These are phyloP conservation scores for Fimicolochytrium jonesii DNA, from an alignment of 192 early-diverging fungal species.

Conservation along the genomic window DNA sequence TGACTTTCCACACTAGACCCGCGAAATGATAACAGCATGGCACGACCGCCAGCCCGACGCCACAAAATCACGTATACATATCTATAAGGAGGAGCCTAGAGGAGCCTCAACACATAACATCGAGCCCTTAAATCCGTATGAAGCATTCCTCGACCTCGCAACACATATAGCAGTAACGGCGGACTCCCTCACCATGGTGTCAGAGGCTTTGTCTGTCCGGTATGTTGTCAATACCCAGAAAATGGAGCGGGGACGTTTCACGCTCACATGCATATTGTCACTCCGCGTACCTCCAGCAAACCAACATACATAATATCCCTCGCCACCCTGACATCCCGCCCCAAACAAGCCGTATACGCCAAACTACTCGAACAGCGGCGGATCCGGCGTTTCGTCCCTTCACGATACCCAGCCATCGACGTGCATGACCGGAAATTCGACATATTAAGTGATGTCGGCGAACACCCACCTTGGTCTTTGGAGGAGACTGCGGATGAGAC, in stretches of 20 bases:
- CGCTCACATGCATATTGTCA: neutral
- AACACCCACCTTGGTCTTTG: conserved; percentile 18
- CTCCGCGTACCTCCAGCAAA: neutral
- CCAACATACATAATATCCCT: conserved; percentile 19
- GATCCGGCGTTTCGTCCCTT: conserved; percentile 12
- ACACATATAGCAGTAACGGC: conserved; percentile 24
- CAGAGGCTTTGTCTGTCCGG: conserved; percentile 13
- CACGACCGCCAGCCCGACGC: neutral
- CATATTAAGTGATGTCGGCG: conserved; percentile 27
- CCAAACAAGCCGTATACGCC: neutral
- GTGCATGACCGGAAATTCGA: neutral
- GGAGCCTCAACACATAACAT: too few species aligned
- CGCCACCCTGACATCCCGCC: neutral
- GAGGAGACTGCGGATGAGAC: neutral
- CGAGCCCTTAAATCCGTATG: neutral
- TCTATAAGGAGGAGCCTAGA: too few species aligned
- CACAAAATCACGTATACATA: neutral
- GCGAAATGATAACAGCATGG: neutral
- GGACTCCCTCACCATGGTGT: conserved; percentile 17
- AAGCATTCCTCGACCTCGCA: conserved; percentile 1
- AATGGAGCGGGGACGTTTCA: neutral
- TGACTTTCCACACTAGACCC: too few species aligned
- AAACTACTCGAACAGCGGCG: conserved; percentile 3
- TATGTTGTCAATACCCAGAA: neutral
- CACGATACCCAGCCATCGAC: neutral